These are phyloP conservation scores for Coemansia sp. DNA, from an alignment of 192 early-diverging fungal genomes.

Conservation along the genomic window DNA sequence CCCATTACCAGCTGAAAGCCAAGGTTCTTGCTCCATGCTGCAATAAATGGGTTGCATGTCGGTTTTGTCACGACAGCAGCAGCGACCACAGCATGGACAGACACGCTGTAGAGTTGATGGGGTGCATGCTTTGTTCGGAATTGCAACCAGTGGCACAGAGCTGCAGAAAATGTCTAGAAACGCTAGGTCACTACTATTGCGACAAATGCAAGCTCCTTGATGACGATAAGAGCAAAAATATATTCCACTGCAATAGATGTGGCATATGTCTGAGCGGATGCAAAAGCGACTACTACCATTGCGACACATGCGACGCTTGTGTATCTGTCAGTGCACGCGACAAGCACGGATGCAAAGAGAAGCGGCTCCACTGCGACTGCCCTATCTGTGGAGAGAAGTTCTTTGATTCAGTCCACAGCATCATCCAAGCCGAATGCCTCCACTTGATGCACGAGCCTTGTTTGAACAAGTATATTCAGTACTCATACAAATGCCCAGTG, in stretches of 20 bases:
- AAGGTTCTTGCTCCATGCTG: slow-evolving; percentile 65
- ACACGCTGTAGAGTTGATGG: slow-evolving; percentile 75
- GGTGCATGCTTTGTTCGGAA: slow-evolving; percentile 88
- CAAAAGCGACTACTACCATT: slow-evolving; percentile 86
- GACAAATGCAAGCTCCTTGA: slow-evolving; percentile 89
- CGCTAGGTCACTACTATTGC: slow-evolving; percentile 84
- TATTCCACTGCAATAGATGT: slow-evolving; percentile 93
- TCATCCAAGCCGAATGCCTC: slow-evolving; percentile 70
- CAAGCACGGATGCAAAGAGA: slow-evolving; percentile 88
- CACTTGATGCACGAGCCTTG: slow-evolving; percentile 92
- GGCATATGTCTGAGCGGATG: slow-evolving; percentile 90
- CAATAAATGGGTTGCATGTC: slow-evolving; percentile 69
- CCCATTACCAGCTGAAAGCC: slow-evolving; percentile 51
- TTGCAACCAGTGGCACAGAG: slow-evolving; percentile 76
- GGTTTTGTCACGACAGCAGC: slow-evolving; percentile 76
- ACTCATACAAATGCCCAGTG: slow-evolving; percentile 93
- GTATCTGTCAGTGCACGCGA: slow-evolving; percentile 74
- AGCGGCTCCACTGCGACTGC: slow-evolving; percentile 88
- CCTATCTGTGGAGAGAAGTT: slow-evolving; percentile 96
- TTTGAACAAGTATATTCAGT: slow-evolving; percentile 78
- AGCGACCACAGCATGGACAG: slow-evolving; percentile 67
- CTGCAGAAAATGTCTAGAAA: slow-evolving; percentile 65
- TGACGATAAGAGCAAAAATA: slow-evolving; percentile 74
- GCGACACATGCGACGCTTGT: slow-evolving; percentile 88
- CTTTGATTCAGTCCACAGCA: slow-evolving; percentile 79